These are phyloP conservation scores for Lolium rigidum DNA, from an alignment of 176 grass and related monocot species.

Conservation along the genomic window DNA sequence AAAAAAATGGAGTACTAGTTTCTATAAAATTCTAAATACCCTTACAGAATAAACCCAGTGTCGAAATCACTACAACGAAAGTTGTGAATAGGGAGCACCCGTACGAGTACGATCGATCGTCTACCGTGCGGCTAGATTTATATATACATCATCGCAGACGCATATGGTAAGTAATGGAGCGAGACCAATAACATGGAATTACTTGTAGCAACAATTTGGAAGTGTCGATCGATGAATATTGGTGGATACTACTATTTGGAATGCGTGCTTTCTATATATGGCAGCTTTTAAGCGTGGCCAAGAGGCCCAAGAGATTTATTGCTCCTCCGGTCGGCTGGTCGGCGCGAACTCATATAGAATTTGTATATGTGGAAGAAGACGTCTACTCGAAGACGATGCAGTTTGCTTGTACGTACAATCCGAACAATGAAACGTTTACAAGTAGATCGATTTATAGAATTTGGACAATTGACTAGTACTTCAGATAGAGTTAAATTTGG, in stretches of 20 bases:
- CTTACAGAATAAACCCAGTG: too few relatives aligned
- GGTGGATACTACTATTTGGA: background rate
- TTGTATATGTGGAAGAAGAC: background rate
- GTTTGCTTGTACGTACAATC: too few relatives aligned
- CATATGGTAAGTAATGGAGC: background rate
- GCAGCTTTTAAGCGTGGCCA: background rate
- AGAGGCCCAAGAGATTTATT: background rate
- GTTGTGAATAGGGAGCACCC: too few relatives aligned
- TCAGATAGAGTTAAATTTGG: too few relatives aligned
- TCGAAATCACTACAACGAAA: too few relatives aligned
- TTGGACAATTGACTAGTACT: too few relatives aligned
- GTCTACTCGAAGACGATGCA: too few relatives aligned
- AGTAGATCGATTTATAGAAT: too few relatives aligned
- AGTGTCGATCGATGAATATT: background rate
- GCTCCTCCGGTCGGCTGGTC: background rate
- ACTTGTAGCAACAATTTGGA: background rate
- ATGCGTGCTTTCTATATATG: background rate
- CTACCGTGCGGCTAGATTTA: background rate
- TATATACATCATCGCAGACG: background rate
- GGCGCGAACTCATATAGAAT: background rate
- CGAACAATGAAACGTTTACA: too few relatives aligned
- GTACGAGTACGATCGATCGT: background rate
- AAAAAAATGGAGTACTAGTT: too few relatives aligned
- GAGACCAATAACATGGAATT: background rate
- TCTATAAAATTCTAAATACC: too few relatives aligned